A percentile compares a stretch with the other conserved stretches of the same genome.
phyloP scores from a whole-genome alignment of 1,284 basidiomycete species.

The Gymnopus androsaceus region DNA sequence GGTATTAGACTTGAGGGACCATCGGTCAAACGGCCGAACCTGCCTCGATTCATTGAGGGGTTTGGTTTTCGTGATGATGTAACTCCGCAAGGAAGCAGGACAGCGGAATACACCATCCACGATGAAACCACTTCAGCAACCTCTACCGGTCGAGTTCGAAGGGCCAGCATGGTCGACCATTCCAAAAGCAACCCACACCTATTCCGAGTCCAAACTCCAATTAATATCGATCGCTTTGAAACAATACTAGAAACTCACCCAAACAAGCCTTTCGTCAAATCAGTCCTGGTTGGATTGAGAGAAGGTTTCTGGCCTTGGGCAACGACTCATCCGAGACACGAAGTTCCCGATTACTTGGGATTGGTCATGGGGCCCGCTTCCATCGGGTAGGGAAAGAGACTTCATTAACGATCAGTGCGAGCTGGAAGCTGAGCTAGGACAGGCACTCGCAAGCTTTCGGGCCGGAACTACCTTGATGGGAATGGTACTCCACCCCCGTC shows the following conservation, averaged over 20 bases:
- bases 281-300: slow-evolving; percentile 27
- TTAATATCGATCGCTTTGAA: slow-evolving; percentile 31
- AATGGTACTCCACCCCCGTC: slow-evolving; percentile 39
- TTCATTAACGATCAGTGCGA: slow-evolving; percentile 31
- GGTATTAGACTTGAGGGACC: too few relatives aligned
- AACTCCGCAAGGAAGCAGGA: not conserved
- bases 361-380: slow-evolving; percentile 16
- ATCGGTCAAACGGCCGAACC: too few relatives aligned
- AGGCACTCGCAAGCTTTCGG: slow-evolving; percentile 38
- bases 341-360: slow-evolving; percentile 21
- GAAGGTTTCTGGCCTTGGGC: slow-evolving; percentile 44
- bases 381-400: slow-evolving; percentile 2
- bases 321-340: slow-evolving; percentile 9
- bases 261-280: slow-evolving; percentile 28
- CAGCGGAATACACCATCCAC: not conserved
- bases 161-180: slow-evolving; percentile 14
- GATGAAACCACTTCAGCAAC: not conserved
- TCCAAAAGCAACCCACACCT: slow-evolving; percentile 24
- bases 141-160: not conserved
- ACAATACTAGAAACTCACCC: slow-evolving; percentile 22
- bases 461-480: slow-evolving; percentile 37
- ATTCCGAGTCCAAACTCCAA: slow-evolving; percentile 35
- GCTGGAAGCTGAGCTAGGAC: slow-evolving; percentile 28
- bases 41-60: not conserved
- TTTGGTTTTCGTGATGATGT: not conserved